A percentile compares a stretch with the other conserved stretches of the same genome.
Evolutionary conservation across 2,329 filamentous ascomycete genomes (phyloP).

Genomic region (Plectosphaerella plurivora): DNA sequence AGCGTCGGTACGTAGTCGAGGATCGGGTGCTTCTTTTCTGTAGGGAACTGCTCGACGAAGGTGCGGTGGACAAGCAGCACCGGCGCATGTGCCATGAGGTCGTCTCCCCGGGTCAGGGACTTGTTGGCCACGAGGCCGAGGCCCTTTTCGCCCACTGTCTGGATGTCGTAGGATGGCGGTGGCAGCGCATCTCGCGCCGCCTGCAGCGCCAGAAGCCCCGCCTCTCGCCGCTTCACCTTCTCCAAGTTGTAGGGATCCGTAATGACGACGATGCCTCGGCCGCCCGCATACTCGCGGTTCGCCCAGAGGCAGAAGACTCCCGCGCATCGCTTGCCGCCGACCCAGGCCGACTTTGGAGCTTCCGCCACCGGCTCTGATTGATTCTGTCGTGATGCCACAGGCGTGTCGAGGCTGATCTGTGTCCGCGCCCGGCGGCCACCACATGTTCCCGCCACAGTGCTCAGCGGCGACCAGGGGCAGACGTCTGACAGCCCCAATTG

Average conservation of each 20-base stretch:
- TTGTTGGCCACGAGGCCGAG: conserved; percentile 19
- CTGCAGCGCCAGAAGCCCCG: conserved; percentile 19
- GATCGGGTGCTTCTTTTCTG: conserved; percentile 1
- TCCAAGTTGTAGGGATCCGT: conserved; percentile 20
- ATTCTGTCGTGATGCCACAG: not conserved
- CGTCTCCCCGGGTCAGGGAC: conserved; percentile 13
- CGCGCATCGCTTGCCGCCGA: conserved; percentile 7
- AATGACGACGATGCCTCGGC: conserved; percentile 32
- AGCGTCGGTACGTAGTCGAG: conserved; percentile 6
- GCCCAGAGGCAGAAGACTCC: conserved; percentile 27
- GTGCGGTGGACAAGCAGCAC: conserved; percentile 11
- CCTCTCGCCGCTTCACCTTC: conserved; percentile 1
- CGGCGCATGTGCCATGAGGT: conserved; percentile 8
- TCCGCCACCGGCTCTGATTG: not conserved
- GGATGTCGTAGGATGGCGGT: conserved; percentile 14
- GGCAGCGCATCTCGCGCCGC: conserved; percentile 16
- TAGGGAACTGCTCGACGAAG: conserved; percentile 9
- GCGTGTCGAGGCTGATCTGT: not conserved
- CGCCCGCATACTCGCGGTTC: conserved; percentile 26
- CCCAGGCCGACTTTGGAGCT: conserved; percentile 4
- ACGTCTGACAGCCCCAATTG: not conserved
- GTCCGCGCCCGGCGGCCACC: not conserved
- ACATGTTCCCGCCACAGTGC: not conserved
- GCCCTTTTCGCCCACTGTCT: conserved; percentile 16
- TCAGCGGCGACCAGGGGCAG: not conserved